Evolutionary conservation across 768 basidiomycete genomes (phyloP).

Genomic region (Peribolospora baueri): DNA sequence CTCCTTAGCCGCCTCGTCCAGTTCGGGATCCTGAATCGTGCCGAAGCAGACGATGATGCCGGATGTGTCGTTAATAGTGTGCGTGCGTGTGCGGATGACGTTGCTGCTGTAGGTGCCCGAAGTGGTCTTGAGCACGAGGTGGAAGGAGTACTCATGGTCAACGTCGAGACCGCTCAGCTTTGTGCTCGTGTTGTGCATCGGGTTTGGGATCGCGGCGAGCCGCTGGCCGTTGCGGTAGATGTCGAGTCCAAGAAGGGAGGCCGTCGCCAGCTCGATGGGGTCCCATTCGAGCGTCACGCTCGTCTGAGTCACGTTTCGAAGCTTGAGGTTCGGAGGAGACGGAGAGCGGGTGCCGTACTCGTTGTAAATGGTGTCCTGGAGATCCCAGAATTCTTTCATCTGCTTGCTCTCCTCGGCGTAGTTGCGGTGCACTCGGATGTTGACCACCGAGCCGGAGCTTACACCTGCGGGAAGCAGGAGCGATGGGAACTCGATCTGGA

Average conservation of each 20-base stretch:
- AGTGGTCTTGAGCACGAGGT: conserved; percentile 72
- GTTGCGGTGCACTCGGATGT: conserved; percentile 83
- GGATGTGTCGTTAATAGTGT: conserved; percentile 83
- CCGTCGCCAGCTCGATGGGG: conserved; percentile 51
- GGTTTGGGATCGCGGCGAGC: conserved; percentile 60
- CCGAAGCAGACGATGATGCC: conserved; percentile 88
- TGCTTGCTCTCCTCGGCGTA: conserved; percentile 55
- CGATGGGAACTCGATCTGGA: conserved; percentile 75
- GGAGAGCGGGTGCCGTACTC: conserved; percentile 48
- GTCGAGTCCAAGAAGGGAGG: conserved; percentile 65
- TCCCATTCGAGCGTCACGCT: conserved; percentile 95
- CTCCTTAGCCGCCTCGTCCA: conserved; percentile 57
- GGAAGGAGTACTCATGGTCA: conserved; percentile 65
- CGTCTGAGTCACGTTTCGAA: conserved; percentile 88
- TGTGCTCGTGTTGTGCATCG: conserved; percentile 54
- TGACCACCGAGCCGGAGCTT: conserved; percentile 82
- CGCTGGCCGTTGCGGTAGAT: conserved; percentile 81
- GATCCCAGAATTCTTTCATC: conserved; percentile 53
- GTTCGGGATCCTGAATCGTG: conserved; percentile 36
- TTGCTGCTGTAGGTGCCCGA: conserved; percentile 79
- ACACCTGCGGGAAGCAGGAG: conserved; percentile 78
- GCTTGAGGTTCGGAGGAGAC: conserved; percentile 48
- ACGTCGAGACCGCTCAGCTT: conserved; percentile 16
- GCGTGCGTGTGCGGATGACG: conserved; percentile 55
- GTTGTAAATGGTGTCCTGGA: conserved; percentile 57